A percentile compares a stretch with the other conserved stretches of the same genome.
These are phyloP conservation scores for Metschnikowia amazonensis DNA, from an alignment of 805 yeast species.

Conservation along the genomic window DNA sequence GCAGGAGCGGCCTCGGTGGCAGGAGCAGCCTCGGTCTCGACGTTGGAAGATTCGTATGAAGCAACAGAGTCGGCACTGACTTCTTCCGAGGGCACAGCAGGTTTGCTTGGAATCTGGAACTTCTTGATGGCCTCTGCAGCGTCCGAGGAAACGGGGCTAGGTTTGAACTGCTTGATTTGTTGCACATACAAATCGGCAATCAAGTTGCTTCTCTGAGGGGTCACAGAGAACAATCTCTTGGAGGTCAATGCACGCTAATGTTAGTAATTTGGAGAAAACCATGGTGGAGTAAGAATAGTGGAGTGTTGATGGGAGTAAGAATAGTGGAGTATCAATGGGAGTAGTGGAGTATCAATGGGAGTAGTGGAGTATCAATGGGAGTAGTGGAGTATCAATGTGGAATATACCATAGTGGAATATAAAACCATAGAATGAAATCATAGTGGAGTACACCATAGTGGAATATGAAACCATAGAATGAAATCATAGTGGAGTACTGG, in stretches of 20 bases:
- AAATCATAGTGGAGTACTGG: too few species aligned
- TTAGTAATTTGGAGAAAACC: constrained; percentile 15
- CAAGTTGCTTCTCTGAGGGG: constrained; percentile 51
- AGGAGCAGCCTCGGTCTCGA: constrained; percentile 54
- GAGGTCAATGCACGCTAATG: constrained; percentile 27
- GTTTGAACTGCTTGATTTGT: constrained; percentile 86
- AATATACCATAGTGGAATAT: too few species aligned
- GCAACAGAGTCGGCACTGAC: constrained; percentile 63
- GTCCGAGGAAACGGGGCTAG: constrained; percentile 65
- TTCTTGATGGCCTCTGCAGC: constrained; percentile 80
- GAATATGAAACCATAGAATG: too few species aligned
- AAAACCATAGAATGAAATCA: too few species aligned
- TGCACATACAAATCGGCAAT: constrained; percentile 80
- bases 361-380: too few species aligned
- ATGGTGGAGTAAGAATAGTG: too few species aligned
- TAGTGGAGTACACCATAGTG: too few species aligned
- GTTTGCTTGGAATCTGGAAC: constrained; percentile 79
- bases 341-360: too few species aligned
- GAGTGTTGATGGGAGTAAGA: too few species aligned
- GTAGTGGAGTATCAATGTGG: too few species aligned
- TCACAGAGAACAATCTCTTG: constrained; percentile 40
- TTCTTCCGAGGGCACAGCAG: constrained; percentile 70
- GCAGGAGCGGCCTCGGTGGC: constrained; percentile 37
- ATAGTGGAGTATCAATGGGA: too few species aligned
- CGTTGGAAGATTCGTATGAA: constrained; percentile 65